Evolutionary conservation across 805 yeast genomes (phyloP).

Genomic region (Starmera quercuum): DNA sequence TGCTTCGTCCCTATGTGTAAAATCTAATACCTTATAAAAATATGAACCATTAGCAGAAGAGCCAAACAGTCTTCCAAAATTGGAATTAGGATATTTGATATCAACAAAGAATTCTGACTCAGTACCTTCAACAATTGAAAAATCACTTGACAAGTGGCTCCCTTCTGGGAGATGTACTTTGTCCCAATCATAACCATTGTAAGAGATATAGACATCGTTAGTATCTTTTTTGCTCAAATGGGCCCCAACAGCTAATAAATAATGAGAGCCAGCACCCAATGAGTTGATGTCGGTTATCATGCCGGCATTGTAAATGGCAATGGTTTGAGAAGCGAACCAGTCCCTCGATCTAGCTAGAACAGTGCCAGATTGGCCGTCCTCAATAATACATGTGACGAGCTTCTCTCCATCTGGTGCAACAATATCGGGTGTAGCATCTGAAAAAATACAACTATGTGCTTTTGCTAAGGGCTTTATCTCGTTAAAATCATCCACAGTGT

Average conservation of each 20-base stretch:
- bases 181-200: conserved; percentile 26
- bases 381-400: conserved; percentile 36
- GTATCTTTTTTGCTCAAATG: conserved; percentile 15
- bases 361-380: conserved; percentile 28
- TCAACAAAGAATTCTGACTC: conserved; percentile 33
- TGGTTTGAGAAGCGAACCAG: conserved; percentile 31
- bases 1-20: conserved; percentile 25
- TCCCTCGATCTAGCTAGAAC: conserved; percentile 34
- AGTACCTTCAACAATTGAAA: conserved; percentile 29
- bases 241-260: conserved; percentile 26
- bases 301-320: conserved; percentile 24
- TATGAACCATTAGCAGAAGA: conserved; percentile 42
- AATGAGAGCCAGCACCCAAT: conserved; percentile 27
- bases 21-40: conserved; percentile 36
- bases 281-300: conserved; percentile 23
- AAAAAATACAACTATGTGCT: conserved; percentile 27
- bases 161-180: conserved; percentile 24
- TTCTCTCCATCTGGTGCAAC: conserved; percentile 17
- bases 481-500: conserved; percentile 39
- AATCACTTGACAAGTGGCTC: conserved; percentile 12
- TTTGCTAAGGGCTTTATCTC: conserved; percentile 19
- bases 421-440: conserved; percentile 18
- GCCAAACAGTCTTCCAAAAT: conserved; percentile 24
- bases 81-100: conserved; percentile 15
- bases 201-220: conserved; percentile 24